phyloP scores from a whole-genome alignment of 371 early-diverging fungal species.

The Syncephalastrum monosporum region DNA sequence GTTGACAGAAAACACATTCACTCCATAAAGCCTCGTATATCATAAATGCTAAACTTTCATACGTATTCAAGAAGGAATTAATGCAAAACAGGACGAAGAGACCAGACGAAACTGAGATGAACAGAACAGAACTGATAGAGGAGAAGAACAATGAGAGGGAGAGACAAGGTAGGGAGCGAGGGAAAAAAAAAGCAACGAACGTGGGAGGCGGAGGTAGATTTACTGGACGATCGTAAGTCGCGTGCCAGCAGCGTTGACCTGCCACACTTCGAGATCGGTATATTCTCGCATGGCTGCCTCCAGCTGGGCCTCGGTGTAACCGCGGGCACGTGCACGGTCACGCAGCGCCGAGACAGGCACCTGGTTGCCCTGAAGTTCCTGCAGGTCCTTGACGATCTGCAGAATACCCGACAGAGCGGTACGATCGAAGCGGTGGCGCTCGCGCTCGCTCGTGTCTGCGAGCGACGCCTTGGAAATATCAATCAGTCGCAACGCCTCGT shows the following conservation, averaged over 20 bases:
- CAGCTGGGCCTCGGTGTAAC: constrained; percentile 76
- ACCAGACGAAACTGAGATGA: not conserved
- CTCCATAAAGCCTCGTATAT: not conserved
- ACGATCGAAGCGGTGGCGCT: constrained; percentile 30
- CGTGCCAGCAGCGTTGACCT: constrained; percentile 62
- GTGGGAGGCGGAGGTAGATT: constrained; percentile 3
- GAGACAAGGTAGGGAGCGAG: constrained; percentile 7
- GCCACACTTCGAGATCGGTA: constrained; percentile 74
- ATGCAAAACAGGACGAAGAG: not conserved
- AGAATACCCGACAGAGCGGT: constrained; percentile 63
- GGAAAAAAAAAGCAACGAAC: constrained; percentile 7
- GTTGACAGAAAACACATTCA: no score
- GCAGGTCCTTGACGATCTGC: constrained; percentile 52
- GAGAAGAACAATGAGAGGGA: not conserved
- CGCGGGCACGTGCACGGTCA: constrained; percentile 72
- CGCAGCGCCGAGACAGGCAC: constrained; percentile 53
- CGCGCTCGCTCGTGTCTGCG: constrained; percentile 45
- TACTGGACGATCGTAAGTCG: constrained; percentile 58
- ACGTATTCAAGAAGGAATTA: constrained; percentile 1
- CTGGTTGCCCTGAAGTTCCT: constrained; percentile 23
- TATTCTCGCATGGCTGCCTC: constrained; percentile 70
- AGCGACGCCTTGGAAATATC: constrained; percentile 79
- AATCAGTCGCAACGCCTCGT: constrained; percentile 93
- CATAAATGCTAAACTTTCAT: not conserved
- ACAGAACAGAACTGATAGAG: not conserved